Percentiles rank a stretch among this genome's conserved stretches.
Conservation (phyloP, 108 stramenopile species). For the Skeletonema grethae region DNA sequence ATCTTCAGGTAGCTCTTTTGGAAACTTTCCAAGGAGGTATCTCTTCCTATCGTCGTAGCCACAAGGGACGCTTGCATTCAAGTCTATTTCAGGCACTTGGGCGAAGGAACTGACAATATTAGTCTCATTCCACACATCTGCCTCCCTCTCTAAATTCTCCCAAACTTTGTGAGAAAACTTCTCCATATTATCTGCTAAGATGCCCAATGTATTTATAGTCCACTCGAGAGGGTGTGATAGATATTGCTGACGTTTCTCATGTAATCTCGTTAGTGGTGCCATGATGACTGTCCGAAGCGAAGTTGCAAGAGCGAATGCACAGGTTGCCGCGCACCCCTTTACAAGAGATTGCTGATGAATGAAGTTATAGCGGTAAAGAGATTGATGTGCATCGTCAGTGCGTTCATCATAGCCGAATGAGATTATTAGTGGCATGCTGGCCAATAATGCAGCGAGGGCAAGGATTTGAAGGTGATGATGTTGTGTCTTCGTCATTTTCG, state of each 20-base stretch:
- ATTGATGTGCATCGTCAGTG: no score
- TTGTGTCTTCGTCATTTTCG: no score
- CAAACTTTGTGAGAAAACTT: constrained; percentile 15
- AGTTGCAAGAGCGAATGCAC: constrained; percentile 17
- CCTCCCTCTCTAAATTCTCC: constrained; percentile 22
- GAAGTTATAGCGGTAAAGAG: no score
- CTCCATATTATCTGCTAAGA: constrained; percentile 23
- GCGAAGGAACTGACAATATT: neutral
- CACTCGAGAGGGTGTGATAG: neutral
- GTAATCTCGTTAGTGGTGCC: constrained; percentile 10
- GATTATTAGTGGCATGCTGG: no score
- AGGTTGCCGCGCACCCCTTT: constrained; percentile 12
- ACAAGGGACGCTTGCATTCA: constrained; percentile 33
- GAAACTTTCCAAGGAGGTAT: constrained; percentile 5
- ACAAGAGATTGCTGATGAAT: neutral
- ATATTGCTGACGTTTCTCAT: neutral
- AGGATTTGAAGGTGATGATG: no score
- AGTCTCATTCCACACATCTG: constrained; percentile 9
- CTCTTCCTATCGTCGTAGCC: neutral
- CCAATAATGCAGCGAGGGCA: no score
- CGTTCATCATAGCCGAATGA: no score
- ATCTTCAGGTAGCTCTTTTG: neutral
- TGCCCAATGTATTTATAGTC: neutral
- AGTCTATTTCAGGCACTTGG: constrained; percentile 32
- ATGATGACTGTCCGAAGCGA: constrained; percentile 22